Base-by-base conservation (phyloP, 495 filamentous ascomycete species). In the Platismatia glauca region DNA sequence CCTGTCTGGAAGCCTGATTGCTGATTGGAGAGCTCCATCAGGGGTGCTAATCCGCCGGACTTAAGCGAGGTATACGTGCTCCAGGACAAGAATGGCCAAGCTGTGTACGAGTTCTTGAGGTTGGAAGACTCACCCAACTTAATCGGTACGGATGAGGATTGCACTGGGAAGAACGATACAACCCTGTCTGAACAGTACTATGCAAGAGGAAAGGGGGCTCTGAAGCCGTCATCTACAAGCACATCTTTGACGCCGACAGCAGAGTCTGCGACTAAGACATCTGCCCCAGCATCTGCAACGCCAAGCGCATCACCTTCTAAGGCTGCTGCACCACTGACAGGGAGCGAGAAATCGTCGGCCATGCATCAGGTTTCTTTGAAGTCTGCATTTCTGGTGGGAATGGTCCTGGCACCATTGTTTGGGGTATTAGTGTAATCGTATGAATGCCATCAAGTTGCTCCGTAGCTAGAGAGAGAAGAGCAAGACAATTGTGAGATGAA, bases 1-100 rank as follows among this genome's bases (percentile, higher is more conserved):
- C 15, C 50, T 53, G 16, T 20, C 15, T 53, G 1, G 3, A 52
- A 20, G 5, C 11, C 20, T 8, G 24, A 16, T 18, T 20, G 27
- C 48, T 52, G 27, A 52, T 31, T 52, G 27, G 48, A 29, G 4
- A 18, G 0, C 4, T 33, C 13, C 15, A 20, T n/a, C 29, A 53
- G 50, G 65, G 65, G 50, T 27, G 48, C 61, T 16, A 67, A 67
- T 39, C 65, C 65, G 56, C 65, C 65, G n/a, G 61, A 67, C 50
- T 38, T 59, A 31, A 64, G 43, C 29, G 57, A 64, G 35, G 43
- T 37, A 18, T 67, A 50, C 48, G 57, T 64, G 11, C 46, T 64
- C n/a, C 52, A 52, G 29, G 35, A 48, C 1, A 27, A 29, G 13
- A 61, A 64, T 59, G 64, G 64, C 29, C 22, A 64, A 56, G 41